Conservation (phyloP, 2,329 filamentous ascomycete genomes). For the Trichoderma sp. region DNA sequence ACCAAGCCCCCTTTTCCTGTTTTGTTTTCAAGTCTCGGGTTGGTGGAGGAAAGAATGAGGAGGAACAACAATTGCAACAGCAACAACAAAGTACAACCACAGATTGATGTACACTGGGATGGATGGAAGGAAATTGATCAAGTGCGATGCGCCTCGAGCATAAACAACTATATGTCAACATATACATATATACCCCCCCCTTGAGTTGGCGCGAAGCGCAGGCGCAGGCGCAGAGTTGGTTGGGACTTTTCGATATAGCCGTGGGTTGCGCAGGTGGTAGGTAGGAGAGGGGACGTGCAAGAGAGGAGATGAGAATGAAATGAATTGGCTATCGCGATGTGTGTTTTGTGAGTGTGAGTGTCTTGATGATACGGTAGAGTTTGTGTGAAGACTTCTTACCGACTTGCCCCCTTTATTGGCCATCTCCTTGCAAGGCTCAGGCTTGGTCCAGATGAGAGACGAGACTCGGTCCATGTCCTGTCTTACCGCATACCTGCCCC, state of each 20-base stretch:
- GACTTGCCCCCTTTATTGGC: too few relatives aligned
- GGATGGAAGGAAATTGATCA: conserved; percentile 15
- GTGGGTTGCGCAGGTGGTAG: background rate
- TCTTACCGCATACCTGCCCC: background rate
- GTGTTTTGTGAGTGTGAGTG: background rate
- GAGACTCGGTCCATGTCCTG: background rate
- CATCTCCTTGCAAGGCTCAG: too few relatives aligned
- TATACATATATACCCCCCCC: conserved; percentile 38
- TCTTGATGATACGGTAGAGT: background rate
- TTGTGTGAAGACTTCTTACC: too few relatives aligned
- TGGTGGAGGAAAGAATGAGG: background rate
- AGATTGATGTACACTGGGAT: conserved; percentile 23
- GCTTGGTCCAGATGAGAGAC: too few relatives aligned
- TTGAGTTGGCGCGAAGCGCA: conserved; percentile 37
- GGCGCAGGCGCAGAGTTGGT: conserved; percentile 34
- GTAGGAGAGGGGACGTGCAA: background rate
- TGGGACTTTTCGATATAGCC: conserved; percentile 29
- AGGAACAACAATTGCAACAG: background rate
- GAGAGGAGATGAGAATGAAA: conserved; percentile 4
- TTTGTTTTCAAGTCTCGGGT: conserved; percentile 1
- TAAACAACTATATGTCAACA: conserved; percentile 37
- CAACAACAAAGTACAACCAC: conserved; percentile 3
- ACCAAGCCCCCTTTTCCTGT: conserved; percentile 19
- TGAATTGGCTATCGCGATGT: conserved; percentile 20
- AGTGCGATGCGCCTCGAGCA: conserved; percentile 25